A percentile compares a stretch with the other conserved stretches of the same genome.
Evolutionary conservation across 2,329 filamentous ascomycete species (phyloP).

Genomic region (Hymenoscyphus fraxineus): DNA sequence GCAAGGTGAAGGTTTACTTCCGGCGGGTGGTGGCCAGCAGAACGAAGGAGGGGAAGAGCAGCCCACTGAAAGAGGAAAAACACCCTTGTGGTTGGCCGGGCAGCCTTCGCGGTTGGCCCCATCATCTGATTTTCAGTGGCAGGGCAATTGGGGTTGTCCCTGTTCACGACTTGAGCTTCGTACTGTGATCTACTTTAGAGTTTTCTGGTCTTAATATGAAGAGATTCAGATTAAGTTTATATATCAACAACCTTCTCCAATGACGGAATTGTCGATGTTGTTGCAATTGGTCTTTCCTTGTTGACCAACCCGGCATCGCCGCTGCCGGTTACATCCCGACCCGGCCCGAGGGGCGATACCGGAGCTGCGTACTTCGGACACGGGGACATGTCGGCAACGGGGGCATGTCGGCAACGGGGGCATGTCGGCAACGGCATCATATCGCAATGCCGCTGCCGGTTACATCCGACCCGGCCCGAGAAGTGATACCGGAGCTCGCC

Average conservation of each 20-base stretch:
- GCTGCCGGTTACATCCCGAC: background rate
- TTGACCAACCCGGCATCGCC: background rate
- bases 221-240: background rate
- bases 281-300: background rate
- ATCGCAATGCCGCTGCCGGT: background rate
- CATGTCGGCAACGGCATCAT: too few species aligned
- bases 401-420: too few species aligned
- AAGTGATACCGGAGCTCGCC: background rate
- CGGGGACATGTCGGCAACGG: too few species aligned
- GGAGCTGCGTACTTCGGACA: too few species aligned
- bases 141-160: background rate
- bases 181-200: background rate
- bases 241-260: background rate
- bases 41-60: slow-evolving; percentile 4
- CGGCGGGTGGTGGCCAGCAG: background rate
- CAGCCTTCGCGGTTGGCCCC: background rate
- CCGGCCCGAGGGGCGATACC: background rate
- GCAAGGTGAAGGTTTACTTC: slow-evolving; percentile 2
- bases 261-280: background rate
- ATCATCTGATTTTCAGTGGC: background rate
- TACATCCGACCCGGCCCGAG: background rate
- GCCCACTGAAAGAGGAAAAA: slow-evolving; percentile 10
- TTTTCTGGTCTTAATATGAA: background rate
- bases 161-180: background rate
- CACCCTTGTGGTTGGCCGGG: slow-evolving; percentile 6